Evolutionary conservation across 1,284 basidiomycete genomes (phyloP), one percentile per base, ranked within the genome.

Genomic region (Tilletiaria anomala): DNA sequence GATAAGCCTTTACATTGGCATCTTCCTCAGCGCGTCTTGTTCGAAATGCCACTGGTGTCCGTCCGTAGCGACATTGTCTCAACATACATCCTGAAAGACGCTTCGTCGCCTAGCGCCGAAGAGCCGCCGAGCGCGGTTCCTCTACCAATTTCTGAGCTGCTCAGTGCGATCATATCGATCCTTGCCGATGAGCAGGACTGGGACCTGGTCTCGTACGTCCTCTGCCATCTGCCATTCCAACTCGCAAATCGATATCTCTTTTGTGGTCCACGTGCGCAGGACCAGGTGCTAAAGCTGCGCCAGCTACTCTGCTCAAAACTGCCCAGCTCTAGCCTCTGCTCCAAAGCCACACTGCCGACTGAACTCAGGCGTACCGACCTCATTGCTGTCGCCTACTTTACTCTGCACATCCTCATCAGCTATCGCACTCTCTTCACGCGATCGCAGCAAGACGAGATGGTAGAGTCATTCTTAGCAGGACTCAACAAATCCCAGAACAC

Each of bases 201-300:
- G 91, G 93, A 97, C 55, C 73, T 97, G 24, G 73, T 96, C 12
- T 87, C 87, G 3, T 97, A 93, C 60, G 73, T 91, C 4, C 73
- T 99, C 2, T 85, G 83, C 61, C 84, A 91, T 68, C 73, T 99
- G 1, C 89, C 93, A 0, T 74, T 79, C 16, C 89, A 97, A 67
- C 75, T 97, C 3, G 74, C 82, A 40, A 97, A 97, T 75, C 96
- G 94, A 69, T 87, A 96, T 61, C 76, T 94, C 43, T 89, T 94
- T 69, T 94, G 89, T 61, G 93, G 93, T 0, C 83, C 82, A 0
- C 78, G 78, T 40, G 80, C 83, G 10, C 73, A 79, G 12, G 69
- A 68, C 10, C 75, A 79, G 16, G 75, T 93, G 16, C 71, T 77
- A 8, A 73, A 71, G 37, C 69, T 97, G 31, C 71, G 87, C 21